These are phyloP conservation scores for Saccharomyces hybrid DNA, from an alignment of 1,139 yeast species.

Conservation along the genomic window DNA sequence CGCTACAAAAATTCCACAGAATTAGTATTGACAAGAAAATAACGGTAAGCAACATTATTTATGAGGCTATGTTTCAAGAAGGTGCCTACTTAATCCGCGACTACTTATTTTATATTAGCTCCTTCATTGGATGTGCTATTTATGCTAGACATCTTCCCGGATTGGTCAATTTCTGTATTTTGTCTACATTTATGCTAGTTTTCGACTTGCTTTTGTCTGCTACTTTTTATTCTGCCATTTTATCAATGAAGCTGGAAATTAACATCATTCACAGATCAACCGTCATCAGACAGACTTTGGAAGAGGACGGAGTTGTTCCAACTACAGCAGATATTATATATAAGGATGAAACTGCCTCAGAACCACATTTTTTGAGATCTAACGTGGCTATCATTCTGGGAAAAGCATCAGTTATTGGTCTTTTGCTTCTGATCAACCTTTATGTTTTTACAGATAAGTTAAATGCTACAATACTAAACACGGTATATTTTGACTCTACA, in stretches of 20 bases:
- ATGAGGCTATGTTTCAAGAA: constrained; percentile 55
- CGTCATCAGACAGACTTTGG: constrained; percentile 70
- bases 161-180: constrained; percentile 72
- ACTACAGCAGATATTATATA: constrained; percentile 68
- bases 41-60: constrained; percentile 35
- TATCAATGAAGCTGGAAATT: constrained; percentile 85
- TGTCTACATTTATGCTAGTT: constrained; percentile 64
- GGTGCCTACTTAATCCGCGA: constrained; percentile 72
- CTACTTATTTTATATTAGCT: constrained; percentile 68
- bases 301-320: constrained; percentile 86
- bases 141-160: constrained; percentile 69
- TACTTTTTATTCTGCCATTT: constrained; percentile 79
- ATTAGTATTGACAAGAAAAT: constrained; percentile 30
- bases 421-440: constrained; percentile 64
- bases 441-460: constrained; percentile 70
- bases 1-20: constrained; percentile 29
- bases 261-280: constrained; percentile 81
- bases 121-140: constrained; percentile 57
- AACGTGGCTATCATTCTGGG: constrained; percentile 46
- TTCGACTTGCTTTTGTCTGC: constrained; percentile 69
- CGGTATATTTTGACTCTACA: constrained; percentile 28
- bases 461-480: constrained; percentile 47
- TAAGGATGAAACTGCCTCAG: constrained; percentile 35
- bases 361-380: constrained; percentile 24
- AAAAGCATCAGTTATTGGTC: constrained; percentile 60